These are phyloP conservation scores for Boletellus deceptivus DNA, from an alignment of 1,284 basidiomycete genomes.

Conservation along the genomic window DNA sequence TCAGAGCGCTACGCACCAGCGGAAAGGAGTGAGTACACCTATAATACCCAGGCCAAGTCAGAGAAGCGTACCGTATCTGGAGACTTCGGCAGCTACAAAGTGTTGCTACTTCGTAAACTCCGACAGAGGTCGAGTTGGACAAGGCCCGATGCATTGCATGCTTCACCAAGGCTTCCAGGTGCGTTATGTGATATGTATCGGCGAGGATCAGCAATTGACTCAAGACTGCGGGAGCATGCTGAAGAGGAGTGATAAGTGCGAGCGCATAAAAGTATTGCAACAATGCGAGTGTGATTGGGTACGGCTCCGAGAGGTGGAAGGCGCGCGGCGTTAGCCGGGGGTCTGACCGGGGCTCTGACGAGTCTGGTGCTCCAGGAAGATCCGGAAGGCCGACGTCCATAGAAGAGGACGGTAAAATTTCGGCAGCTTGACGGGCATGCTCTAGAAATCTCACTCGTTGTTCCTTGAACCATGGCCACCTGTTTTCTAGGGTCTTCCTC, in stretches of 20 bases:
- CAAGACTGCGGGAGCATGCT: constrained; percentile 86
- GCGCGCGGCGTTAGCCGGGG: constrained; percentile 76
- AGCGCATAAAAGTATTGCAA: constrained; percentile 92
- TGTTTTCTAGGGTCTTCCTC: constrained; percentile 74
- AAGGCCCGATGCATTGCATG: constrained; percentile 91
- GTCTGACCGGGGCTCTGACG: constrained; percentile 55
- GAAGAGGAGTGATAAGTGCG: constrained; percentile 82
- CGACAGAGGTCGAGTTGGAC: constrained; percentile 80
- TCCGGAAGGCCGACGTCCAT: constrained; percentile 61
- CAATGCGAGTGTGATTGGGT: constrained; percentile 84
- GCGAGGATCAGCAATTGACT: constrained; percentile 84
- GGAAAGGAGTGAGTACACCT: constrained; percentile 14
- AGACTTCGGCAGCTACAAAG: constrained; percentile 85
- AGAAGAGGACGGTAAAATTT: constrained; percentile 54
- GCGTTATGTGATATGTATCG: constrained; percentile 77
- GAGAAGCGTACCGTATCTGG: constrained; percentile 70
- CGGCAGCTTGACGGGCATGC: constrained; percentile 52
- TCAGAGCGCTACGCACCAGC: constrained; percentile 53
- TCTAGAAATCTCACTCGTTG: constrained; percentile 60
- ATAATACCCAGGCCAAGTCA: constrained; percentile 2
- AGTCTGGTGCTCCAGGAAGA: constrained; percentile 46
- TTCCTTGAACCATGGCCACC: constrained; percentile 93
- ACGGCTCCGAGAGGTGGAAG: constrained; percentile 84
- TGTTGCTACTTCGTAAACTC: constrained; percentile 91
- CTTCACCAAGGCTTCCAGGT: constrained; percentile 77